Evolutionary conservation across 305 asterid genomes (phyloP), one percentile per base, ranked within the genome.

Genomic region (Fraxinus sp.): DNA sequence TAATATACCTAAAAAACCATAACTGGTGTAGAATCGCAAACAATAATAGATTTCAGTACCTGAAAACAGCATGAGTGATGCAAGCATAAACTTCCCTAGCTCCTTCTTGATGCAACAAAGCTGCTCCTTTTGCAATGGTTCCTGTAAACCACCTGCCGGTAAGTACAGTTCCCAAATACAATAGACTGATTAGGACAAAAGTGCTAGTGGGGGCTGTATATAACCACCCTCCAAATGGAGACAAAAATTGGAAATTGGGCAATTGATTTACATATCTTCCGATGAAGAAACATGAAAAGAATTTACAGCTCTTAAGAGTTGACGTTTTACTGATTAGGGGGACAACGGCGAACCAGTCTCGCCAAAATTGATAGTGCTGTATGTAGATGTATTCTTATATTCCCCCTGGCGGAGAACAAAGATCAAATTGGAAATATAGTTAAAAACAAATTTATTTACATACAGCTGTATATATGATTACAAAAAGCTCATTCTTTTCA

Each of bases 81-180:
- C 98, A 95, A 62, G 98, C 98, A 87, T 92, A 91, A 80, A 95
- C 98, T 89, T 95, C 98, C 89, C 97, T 90, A 52, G 98, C 98
- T 59, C 98, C 98, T 86, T 93, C 98, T 87, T 93, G 94, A 87
- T 95, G 98, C 74, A 95, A 88, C 49, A 93, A 84, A 74, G 93
- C 97, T 72, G 98, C 98, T 72, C 98, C 98, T 88, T 95, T 92
- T 46, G 97, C 86, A 86, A 95, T 95, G 85, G 98, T 95, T 66
- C 98, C 98, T 95, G 86, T 74, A 70, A 78, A 81, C 36, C 71
- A 87, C 79, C 79, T 82, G 64, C 13, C 59, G 22, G 41, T 79
- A 52, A 83, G 83, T 32, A 78, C 37, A 37, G 46, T 62, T 33
- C 66, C 80, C 74, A 84, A 77, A 52, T 30, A 36, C 36, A 71